Evolutionary conservation across 495 filamentous ascomycete species (phyloP), one percentile per base, ranked within the genome.

Genomic region (Aspergillus bertholletiae): DNA sequence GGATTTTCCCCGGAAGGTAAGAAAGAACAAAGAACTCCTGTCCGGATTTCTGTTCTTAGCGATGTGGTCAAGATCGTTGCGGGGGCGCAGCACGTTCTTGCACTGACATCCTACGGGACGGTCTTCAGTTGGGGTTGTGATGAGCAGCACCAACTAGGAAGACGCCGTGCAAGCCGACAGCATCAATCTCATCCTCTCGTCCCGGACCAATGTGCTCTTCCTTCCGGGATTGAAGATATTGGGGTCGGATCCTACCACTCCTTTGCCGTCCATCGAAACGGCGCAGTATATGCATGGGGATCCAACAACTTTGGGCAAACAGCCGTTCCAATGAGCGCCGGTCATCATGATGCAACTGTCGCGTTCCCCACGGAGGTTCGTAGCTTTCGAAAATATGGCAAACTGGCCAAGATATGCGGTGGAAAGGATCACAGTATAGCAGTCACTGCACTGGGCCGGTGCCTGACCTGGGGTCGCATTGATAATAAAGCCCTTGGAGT

Each of bases 31-130:
- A 67, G 56, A 2, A 43, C 23, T 11, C 84, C 84, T 0, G 62
- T 72, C 2, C 67, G 75, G 8, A 70, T 87, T 47, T 65, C 75
- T 0, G 71, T 74, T 20, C 67, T 90, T 13, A 84, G 83, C 61
- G 83, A 86, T 41, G 81, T 92, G 58, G 80, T 71, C 20, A 59
- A 79, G 18, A 72, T 92, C 20, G 75, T 76, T 17, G 74, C 75
- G 28, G 88, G 88, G 43, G 79, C 80, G 7, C 88, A 92, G 66
- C 88, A 92, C 65, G 74, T 84, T 40, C 76, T 92, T n/a, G 88
- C 87, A 7, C 74, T 90, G 23, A 81, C 87, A 62, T 74, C 71
- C n/a, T 77, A 82, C 50, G 86, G 86, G 53, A 79, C 77, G 41
- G 79, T 89, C 46, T 86, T 73, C 53, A 80, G 82, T 44, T 92